Evolutionary conservation across 2,329 filamentous ascomycete species (phyloP).

Genomic region (Thermomyces lanuginosus): DNA sequence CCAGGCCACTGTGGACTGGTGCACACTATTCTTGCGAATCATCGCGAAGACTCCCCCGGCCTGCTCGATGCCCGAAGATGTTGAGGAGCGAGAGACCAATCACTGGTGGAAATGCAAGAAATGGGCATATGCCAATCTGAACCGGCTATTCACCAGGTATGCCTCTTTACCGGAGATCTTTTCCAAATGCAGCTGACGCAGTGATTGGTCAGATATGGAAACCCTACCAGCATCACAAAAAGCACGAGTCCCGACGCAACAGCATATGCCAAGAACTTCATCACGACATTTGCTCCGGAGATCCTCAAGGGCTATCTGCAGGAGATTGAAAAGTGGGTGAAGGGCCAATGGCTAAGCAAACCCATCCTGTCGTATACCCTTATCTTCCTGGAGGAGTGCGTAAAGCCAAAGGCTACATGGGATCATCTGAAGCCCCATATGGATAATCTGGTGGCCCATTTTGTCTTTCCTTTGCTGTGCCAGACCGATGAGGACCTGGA

Average conservation of each 20-base stretch:
- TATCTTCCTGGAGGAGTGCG: slow-evolving; percentile 90
- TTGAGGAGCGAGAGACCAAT: slow-evolving; percentile 75
- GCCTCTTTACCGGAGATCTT: slow-evolving; percentile 13
- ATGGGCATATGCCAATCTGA: slow-evolving; percentile 96
- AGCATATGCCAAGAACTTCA: slow-evolving; percentile 79
- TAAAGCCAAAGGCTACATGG: slow-evolving; percentile 97
- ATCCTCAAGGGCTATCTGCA: slow-evolving; percentile 88
- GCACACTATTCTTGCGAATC: slow-evolving; percentile 80
- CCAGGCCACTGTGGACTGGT: slow-evolving; percentile 82
- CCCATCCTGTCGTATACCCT: slow-evolving; percentile 85
- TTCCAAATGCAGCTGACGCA: slow-evolving; percentile 2
- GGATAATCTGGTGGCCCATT: slow-evolving; percentile 80
- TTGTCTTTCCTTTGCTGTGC: slow-evolving; percentile 90
- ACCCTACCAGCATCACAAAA: slow-evolving; percentile 58
- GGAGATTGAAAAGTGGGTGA: slow-evolving; percentile 97
- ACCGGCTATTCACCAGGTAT: slow-evolving; percentile 82
- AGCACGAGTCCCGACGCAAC: slow-evolving; percentile 60
- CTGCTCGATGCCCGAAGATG: slow-evolving; percentile 59
- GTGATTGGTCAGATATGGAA: slow-evolving; percentile 55
- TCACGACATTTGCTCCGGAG: slow-evolving; percentile 78
- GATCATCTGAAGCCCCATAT: slow-evolving; percentile 81
- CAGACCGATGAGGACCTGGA: slow-evolving; percentile 83
- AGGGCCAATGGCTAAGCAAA: slow-evolving; percentile 86
- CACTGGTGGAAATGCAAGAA: slow-evolving; percentile 99
- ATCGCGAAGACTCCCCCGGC: slow-evolving; percentile 72